Evolutionary conservation across 73 alveolate genomes (phyloP).

Genomic region (Paramecium tetraurelia): DNA sequence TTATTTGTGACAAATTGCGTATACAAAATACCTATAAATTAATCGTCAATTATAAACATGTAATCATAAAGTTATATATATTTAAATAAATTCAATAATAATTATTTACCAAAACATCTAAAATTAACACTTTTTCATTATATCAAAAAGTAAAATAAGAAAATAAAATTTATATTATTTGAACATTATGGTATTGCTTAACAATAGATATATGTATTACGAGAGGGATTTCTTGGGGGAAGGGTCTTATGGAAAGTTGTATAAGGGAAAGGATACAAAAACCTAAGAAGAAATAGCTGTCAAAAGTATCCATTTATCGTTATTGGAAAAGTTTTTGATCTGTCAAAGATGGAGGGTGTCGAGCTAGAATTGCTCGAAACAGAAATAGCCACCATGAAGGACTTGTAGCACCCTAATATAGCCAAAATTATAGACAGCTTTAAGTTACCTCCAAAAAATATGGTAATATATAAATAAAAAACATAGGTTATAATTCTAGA

Average conservation of each 20-base stretch:
- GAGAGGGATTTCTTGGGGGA: conserved; percentile 41
- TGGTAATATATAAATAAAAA: not conserved
- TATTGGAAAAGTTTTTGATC: not conserved
- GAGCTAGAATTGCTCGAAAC: not conserved
- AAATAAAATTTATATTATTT: not conserved
- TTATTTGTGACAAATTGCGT: too few relatives aligned
- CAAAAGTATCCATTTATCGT: not conserved
- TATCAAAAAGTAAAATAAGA: not conserved
- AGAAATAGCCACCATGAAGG: not conserved
- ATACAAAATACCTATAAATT: not conserved
- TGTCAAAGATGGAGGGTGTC: not conserved
- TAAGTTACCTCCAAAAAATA: not conserved
- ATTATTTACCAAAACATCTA: not conserved
- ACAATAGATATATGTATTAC: conserved; percentile 26
- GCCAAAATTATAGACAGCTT: not conserved
- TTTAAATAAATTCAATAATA: not conserved
- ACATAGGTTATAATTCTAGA: conserved; percentile 36
- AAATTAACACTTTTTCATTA: not conserved
- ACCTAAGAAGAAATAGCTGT: conserved; percentile 31
- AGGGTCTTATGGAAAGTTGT: conserved; percentile 50
- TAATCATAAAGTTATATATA: too few relatives aligned
- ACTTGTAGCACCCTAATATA: not conserved
- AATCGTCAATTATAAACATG: not conserved
- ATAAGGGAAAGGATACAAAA: conserved; percentile 36
- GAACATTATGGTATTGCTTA: not conserved